phyloP scores from a whole-genome alignment of 2,329 filamentous ascomycete species.

The Diplodia scrobiculata region DNA sequence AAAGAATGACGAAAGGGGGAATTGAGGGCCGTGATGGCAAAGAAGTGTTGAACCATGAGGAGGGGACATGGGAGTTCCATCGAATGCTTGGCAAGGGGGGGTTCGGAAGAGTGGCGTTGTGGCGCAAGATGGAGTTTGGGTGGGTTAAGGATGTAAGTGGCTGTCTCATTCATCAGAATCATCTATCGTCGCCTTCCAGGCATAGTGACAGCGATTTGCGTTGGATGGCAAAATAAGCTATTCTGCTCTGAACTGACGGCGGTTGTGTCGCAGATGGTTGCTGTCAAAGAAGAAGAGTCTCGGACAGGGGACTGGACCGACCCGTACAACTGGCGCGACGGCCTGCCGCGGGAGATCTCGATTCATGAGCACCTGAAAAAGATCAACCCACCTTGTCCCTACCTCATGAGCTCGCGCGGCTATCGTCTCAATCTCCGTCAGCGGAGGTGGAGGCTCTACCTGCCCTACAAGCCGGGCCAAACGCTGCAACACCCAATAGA shows the following conservation, averaged over 20 bases:
- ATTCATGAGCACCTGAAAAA: not conserved
- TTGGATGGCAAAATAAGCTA: not conserved
- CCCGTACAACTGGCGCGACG: slow-evolving; percentile 1
- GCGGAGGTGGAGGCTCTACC: slow-evolving; percentile 2
- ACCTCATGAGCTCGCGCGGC: not conserved
- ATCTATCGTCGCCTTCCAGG: not conserved
- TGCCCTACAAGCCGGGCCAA: not conserved
- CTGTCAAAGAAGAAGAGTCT: not conserved
- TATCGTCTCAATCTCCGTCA: slow-evolving; percentile 3
- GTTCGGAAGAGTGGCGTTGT: not conserved
- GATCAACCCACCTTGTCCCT: slow-evolving; percentile 6
- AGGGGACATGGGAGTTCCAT: not conserved
- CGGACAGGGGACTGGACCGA: not conserved
- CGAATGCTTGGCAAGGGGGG: not conserved
- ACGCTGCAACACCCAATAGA: not conserved
- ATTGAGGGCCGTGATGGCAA: not conserved
- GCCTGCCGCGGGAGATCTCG: not conserved
- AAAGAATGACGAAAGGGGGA: not conserved
- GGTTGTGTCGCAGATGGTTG: not conserved
- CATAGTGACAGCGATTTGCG: not conserved
- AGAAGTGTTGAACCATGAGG: not conserved
- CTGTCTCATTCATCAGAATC: not conserved
- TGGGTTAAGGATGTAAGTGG: not conserved
- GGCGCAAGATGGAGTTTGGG: not conserved
- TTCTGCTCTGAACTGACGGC: not conserved